Evolutionary conservation across 306 rosid genomes (phyloP).

Genomic region (Canavalia ensiformis): DNA sequence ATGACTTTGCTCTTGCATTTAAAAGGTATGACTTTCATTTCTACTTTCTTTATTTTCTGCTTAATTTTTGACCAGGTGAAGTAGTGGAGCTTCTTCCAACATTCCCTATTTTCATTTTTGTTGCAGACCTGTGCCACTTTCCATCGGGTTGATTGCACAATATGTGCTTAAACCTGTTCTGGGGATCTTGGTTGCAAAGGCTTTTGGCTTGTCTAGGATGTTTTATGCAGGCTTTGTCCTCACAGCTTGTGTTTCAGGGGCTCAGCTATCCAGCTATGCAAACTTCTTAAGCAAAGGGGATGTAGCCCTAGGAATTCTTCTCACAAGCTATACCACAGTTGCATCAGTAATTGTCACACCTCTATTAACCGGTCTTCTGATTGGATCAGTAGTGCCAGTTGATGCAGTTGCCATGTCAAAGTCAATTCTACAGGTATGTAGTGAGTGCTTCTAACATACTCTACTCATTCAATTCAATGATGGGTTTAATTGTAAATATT

Average conservation of each 20-base stretch:
- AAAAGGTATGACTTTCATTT: slow-evolving; percentile 65
- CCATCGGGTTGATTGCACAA: slow-evolving; percentile 82
- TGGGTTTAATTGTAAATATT: slow-evolving; percentile 30
- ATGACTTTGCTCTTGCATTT: slow-evolving; percentile 92
- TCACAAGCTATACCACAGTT: slow-evolving; percentile 87
- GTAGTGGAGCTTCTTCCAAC: slow-evolving; percentile 45
- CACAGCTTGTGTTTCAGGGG: slow-evolving; percentile 93
- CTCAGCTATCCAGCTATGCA: slow-evolving; percentile 95
- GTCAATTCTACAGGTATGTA: slow-evolving; percentile 88
- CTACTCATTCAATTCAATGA: slow-evolving; percentile 33
- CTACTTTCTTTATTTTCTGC: slow-evolving; percentile 15
- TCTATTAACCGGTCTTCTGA: slow-evolving; percentile 75
- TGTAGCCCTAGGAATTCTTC: slow-evolving; percentile 92
- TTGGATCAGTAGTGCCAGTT: slow-evolving; percentile 95
- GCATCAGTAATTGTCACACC: slow-evolving; percentile 91
- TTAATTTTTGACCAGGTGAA: slow-evolving; percentile 30
- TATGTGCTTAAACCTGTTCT: slow-evolving; percentile 86
- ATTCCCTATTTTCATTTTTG: slow-evolving; percentile 51
- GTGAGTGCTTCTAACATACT: slow-evolving; percentile 14
- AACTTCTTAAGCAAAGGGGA: slow-evolving; percentile 96
- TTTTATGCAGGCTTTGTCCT: slow-evolving; percentile 94
- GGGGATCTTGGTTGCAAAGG: slow-evolving; percentile 82
- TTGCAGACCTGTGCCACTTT: slow-evolving; percentile 91
- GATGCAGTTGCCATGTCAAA: slow-evolving; percentile 95
- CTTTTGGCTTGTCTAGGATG: slow-evolving; percentile 72